Conservation (phyloP, 495 filamentous ascomycete species). For the Neurospora tetrasperma region DNA sequence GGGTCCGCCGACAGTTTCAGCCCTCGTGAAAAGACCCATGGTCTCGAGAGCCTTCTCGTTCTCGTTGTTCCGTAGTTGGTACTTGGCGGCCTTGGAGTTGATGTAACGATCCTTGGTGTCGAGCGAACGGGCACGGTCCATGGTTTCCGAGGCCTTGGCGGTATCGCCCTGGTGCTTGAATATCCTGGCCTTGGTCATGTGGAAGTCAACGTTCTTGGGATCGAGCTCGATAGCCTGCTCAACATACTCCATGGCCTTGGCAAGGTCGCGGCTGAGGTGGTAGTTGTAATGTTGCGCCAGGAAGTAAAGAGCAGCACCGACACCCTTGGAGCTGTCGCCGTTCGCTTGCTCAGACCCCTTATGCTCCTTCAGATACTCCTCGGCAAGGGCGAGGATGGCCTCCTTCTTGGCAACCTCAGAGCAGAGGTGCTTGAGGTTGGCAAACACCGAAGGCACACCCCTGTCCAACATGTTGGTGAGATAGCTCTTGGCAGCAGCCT, state of each 20-base stretch:
- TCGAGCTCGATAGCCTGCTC: slow-evolving; percentile 72
- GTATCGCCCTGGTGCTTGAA: slow-evolving; percentile 82
- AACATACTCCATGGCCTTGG: slow-evolving; percentile 71
- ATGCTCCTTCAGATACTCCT: slow-evolving; percentile 59
- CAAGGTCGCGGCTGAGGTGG: slow-evolving; percentile 68
- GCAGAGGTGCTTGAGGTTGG: slow-evolving; percentile 91
- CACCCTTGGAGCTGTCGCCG: slow-evolving; percentile 53
- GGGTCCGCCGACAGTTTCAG: slow-evolving; percentile 76
- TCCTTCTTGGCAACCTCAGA: slow-evolving; percentile 63
- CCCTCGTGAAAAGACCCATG: slow-evolving; percentile 88
- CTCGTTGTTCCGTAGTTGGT: slow-evolving; percentile 86
- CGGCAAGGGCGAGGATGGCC: slow-evolving; percentile 61
- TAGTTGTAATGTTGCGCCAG: slow-evolving; percentile 97
- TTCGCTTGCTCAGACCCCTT: slow-evolving; percentile 32
- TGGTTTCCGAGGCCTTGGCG: slow-evolving; percentile 70
- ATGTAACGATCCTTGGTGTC: slow-evolving; percentile 92
- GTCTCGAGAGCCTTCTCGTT: slow-evolving; percentile 75
- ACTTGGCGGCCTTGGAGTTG: slow-evolving; percentile 97
- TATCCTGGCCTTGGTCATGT: slow-evolving; percentile 93
- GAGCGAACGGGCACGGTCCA: slow-evolving; percentile 77
- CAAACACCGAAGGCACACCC: slow-evolving; percentile 93
- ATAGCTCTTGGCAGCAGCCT: slow-evolving; percentile 67
- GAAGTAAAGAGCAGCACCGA: slow-evolving; percentile 76
- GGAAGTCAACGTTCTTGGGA: slow-evolving; percentile 75
- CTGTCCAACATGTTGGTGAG: slow-evolving; percentile 80